Conservation (phyloP, 1,284 basidiomycete species). For the Laetiporus sulphureus region DNA sequence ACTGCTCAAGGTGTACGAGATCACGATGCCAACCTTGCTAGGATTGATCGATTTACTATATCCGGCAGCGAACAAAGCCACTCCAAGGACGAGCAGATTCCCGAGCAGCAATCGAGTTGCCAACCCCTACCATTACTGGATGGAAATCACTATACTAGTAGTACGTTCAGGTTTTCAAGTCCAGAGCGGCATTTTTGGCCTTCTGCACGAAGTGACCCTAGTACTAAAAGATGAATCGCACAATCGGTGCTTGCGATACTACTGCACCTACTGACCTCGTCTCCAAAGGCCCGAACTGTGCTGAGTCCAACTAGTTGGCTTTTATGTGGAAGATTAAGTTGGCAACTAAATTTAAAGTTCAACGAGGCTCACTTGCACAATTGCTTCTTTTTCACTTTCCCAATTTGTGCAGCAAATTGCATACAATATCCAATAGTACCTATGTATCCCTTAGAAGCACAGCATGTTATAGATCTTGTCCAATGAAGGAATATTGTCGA, state of each 20-base stretch:
- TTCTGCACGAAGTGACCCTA: conserved; percentile 37
- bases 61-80: conserved; percentile 61
- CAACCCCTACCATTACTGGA: conserved; percentile 58
- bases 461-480: too few relatives aligned
- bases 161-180: conserved; percentile 69
- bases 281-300: conserved; percentile 59
- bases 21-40: conserved; percentile 51
- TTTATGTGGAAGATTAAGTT: conserved; percentile 36
- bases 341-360: conserved; percentile 32
- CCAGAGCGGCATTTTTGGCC: conserved; percentile 44
- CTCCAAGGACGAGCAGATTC: conserved; percentile 66
- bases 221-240: not conserved
- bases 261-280: conserved; percentile 22
- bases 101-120: conserved; percentile 61
- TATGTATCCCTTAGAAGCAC: too few relatives aligned
- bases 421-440: too few relatives aligned
- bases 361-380: conserved; percentile 14
- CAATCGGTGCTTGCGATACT: too few relatives aligned
- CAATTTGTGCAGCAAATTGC: too few relatives aligned
- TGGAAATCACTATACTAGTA: conserved; percentile 70
- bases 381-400: too few relatives aligned
- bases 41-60: conserved; percentile 43
- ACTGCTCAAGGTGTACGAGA: conserved; percentile 60
- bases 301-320: conserved; percentile 56
- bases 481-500: too few relatives aligned